Conservation (phyloP, 2,329 filamentous ascomycete genomes). For the Botrytis tulipae region DNA sequence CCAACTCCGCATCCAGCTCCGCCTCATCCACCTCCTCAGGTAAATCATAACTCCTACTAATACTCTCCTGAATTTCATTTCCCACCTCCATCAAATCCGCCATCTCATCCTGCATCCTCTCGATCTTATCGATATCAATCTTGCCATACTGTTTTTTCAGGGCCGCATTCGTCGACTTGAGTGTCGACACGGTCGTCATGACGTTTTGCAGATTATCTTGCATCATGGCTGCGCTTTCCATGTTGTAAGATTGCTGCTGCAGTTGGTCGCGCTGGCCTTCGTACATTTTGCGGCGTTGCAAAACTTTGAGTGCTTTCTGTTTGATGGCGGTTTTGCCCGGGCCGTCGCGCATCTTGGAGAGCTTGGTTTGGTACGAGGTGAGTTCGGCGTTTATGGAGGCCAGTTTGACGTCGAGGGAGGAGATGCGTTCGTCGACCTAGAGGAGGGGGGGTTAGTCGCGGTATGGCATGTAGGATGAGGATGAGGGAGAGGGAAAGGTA, state of each 20-base stretch:
- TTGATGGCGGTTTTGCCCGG: slow-evolving; percentile 91
- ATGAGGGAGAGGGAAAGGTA: slow-evolving; percentile 7
- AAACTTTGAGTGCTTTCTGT: slow-evolving; percentile 89
- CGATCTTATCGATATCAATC: slow-evolving; percentile 96
- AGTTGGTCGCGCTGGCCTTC: slow-evolving; percentile 92
- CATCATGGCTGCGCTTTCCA: slow-evolving; percentile 98
- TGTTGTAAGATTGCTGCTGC: slow-evolving; percentile 94
- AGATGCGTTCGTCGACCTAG: slow-evolving; percentile 75
- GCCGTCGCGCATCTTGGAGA: slow-evolving; percentile 90
- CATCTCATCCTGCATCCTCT: slow-evolving; percentile 98
- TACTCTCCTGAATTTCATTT: slow-evolving; percentile 96
- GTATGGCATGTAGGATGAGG: no score
- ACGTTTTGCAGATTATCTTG: slow-evolving; percentile 98
- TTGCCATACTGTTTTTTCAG: slow-evolving; percentile 94
- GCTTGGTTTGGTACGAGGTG: slow-evolving; percentile 79
- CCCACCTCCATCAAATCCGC: slow-evolving; percentile 95
- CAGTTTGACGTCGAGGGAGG: slow-evolving; percentile 90
- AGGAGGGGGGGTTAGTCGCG: slow-evolving; percentile 23
- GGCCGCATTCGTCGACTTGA: slow-evolving; percentile 95
- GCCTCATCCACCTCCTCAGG: slow-evolving; percentile 97
- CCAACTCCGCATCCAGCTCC: slow-evolving; percentile 92
- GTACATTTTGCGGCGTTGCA: slow-evolving; percentile 92
- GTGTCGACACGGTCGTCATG: slow-evolving; percentile 93
- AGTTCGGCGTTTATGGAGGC: slow-evolving; percentile 90
- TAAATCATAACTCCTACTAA: slow-evolving; percentile 87